Percentiles rank a stretch among this genome's conserved stretches.
Evolutionary conservation across 164 flowering plant genomes (phyloP).

Genomic region (Nelumbo lutea): DNA sequence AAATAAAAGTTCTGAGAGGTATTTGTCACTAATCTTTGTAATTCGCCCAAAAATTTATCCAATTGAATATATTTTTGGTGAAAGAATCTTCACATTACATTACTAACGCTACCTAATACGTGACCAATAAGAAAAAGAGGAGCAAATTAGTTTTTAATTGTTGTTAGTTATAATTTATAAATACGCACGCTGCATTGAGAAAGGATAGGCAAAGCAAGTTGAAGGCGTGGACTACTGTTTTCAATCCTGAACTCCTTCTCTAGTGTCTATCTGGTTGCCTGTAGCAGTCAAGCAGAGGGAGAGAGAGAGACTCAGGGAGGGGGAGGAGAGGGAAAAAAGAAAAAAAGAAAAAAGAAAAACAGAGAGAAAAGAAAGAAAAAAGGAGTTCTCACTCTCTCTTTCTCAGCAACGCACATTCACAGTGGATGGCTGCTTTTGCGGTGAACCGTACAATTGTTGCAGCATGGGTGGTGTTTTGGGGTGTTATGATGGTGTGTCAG

Average conservation of each 20-base stretch:
- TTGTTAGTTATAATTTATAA: too few relatives aligned
- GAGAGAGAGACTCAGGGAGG: background rate
- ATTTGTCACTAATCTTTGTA: too few relatives aligned
- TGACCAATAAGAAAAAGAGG: too few relatives aligned
- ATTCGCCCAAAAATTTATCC: too few relatives aligned
- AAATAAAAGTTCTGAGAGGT: too few relatives aligned
- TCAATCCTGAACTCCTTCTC: background rate
- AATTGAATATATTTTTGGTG: too few relatives aligned
- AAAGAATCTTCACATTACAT: too few relatives aligned
- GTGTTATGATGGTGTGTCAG: slow-evolving; percentile 19
- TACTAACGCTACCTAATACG: too few relatives aligned
- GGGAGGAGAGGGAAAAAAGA: background rate
- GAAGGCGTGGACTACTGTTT: background rate
- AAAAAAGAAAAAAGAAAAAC: background rate
- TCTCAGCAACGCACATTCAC: background rate
- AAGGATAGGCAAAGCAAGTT: background rate
- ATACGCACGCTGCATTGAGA: too few relatives aligned
- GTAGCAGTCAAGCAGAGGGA: background rate
- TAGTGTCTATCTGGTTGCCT: background rate
- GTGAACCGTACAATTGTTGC: slow-evolving; percentile 12
- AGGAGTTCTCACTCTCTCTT: background rate
- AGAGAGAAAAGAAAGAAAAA: background rate
- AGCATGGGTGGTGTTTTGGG: slow-evolving; percentile 21
- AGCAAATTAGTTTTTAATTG: too few relatives aligned
- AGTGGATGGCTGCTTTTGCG: slow-evolving; percentile 13